Conservation (phyloP, 257 asterid species). For the Verbascum thapsus region DNA sequence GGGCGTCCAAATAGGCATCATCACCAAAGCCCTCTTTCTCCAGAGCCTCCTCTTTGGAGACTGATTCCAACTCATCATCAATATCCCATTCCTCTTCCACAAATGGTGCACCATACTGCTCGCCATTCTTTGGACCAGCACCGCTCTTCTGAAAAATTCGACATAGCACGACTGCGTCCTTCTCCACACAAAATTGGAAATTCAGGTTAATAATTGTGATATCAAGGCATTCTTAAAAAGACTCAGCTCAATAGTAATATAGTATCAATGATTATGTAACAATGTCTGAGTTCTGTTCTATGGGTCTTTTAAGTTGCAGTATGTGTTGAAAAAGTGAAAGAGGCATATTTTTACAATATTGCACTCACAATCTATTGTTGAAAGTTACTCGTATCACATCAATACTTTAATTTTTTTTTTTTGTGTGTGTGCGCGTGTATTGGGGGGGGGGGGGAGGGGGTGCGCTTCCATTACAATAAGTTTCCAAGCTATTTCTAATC, state of each 20-base stretch:
- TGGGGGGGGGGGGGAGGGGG: too few species aligned
- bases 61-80: constrained; percentile 42
- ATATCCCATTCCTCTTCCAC: constrained; percentile 89
- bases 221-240: constrained; percentile 13
- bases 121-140: constrained; percentile 94
- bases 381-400: neutral
- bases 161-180: constrained; percentile 86
- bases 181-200: constrained; percentile 27
- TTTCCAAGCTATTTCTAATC: constrained; percentile 28
- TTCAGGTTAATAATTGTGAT: constrained; percentile 14
- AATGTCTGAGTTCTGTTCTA: neutral
- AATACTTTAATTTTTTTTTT: too few species aligned
- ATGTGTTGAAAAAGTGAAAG: too few species aligned
- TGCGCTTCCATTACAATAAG: too few species aligned
- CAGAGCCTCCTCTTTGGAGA: constrained; percentile 38
- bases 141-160: constrained; percentile 94
- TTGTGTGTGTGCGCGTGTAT: too few species aligned
- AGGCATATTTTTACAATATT: too few species aligned
- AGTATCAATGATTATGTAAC: neutral
- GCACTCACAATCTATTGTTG: too few species aligned
- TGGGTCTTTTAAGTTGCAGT: too few species aligned
- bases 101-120: constrained; percentile 90
- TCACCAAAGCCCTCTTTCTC: constrained; percentile 45
- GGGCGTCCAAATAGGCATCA: constrained; percentile 45
- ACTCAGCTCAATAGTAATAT: neutral